Conservation (phyloP, 2,329 filamentous ascomycete species). For the Cladorrhinum sp. region DNA sequence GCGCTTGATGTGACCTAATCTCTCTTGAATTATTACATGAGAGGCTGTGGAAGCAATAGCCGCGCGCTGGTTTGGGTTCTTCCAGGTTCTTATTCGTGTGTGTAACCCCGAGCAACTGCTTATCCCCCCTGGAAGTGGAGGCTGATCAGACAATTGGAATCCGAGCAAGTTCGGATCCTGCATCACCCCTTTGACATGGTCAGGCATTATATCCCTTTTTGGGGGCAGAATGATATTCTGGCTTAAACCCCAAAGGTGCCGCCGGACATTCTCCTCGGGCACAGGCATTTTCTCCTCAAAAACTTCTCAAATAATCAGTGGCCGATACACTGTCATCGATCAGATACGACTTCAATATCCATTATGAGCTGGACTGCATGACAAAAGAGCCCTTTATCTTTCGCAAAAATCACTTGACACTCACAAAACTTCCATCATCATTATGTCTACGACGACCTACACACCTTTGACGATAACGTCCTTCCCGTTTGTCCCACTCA, state of each 20-base stretch:
- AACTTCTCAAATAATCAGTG: too few relatives aligned
- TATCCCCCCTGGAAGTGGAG: neutral
- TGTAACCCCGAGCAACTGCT: neutral
- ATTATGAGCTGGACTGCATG: neutral
- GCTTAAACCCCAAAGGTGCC: neutral
- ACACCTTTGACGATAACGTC: slow-evolving; percentile 20
- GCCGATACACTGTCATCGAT: too few relatives aligned
- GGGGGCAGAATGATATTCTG: neutral
- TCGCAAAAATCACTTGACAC: neutral
- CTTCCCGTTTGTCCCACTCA: slow-evolving; percentile 28
- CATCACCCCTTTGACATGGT: neutral
- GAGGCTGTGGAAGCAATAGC: neutral
- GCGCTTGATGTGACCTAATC: too few relatives aligned
- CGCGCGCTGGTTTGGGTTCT: neutral
- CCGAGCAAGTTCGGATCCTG: neutral
- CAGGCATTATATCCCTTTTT: neutral
- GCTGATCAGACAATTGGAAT: neutral
- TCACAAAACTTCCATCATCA: neutral
- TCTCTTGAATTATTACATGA: neutral
- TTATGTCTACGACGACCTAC: neutral
- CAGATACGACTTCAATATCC: too few relatives aligned
- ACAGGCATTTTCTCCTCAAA: too few relatives aligned
- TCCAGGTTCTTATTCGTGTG: neutral
- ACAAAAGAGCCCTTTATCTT: neutral
- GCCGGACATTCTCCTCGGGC: too few relatives aligned